These are phyloP conservation scores for Ceriops zippeliana DNA, from an alignment of 345 rosid species.

Conservation along the genomic window DNA sequence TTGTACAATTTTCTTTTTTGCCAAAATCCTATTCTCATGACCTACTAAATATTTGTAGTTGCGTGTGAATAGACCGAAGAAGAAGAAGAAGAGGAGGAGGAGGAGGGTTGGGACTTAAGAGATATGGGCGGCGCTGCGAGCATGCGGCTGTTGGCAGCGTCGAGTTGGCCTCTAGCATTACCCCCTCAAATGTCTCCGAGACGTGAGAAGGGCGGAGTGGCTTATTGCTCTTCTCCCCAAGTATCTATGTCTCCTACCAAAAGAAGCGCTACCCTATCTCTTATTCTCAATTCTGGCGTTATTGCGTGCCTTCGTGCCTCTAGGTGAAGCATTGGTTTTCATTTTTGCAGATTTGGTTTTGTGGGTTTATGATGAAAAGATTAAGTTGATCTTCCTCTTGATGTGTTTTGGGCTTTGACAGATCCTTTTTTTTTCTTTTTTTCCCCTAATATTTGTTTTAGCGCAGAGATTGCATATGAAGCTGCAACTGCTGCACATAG, in stretches of 20 bases:
- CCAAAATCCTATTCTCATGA: too few species aligned
- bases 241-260: slow-evolving; percentile 13
- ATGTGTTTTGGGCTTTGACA: background rate
- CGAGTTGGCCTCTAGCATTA: background rate
- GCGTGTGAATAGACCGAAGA: too few species aligned
- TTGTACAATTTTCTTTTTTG: too few species aligned
- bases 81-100: too few species aligned
- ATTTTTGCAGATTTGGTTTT: background rate
- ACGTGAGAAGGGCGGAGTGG: background rate
- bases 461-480: slow-evolving; percentile 50
- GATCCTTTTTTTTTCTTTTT: background rate
- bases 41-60: too few species aligned
- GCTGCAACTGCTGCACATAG: slow-evolving; percentile 52
- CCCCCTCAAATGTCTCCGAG: background rate
- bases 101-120: too few species aligned
- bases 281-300: slow-evolving; percentile 41
- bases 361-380: background rate
- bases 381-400: too few species aligned
- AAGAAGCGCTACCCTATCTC: slow-evolving; percentile 28
- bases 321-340: slow-evolving; percentile 4
- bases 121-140: too few species aligned
- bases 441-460: background rate
- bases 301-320: slow-evolving; percentile 60
- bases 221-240: slow-evolving; percentile 9
- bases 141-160: background rate